A percentile compares a stretch with the other conserved stretches of the same genome.
phyloP scores from a whole-genome alignment of 306 rosid genomes.

The Cicer bijugum region DNA sequence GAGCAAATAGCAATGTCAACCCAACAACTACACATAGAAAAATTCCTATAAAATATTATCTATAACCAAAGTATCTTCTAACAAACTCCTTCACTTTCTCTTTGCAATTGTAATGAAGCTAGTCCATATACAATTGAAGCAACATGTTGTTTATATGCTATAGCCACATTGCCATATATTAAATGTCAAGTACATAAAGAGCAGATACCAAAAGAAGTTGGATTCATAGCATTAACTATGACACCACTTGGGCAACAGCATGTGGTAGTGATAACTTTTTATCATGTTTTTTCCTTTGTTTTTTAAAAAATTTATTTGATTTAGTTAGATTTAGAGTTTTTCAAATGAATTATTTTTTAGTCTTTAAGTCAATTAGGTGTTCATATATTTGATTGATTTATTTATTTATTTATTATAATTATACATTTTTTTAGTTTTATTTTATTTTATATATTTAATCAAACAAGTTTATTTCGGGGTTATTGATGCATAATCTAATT shows the following conservation, averaged over 20 bases:
- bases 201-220: conserved; percentile 70
- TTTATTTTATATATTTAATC: too few species aligned
- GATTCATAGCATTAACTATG: conserved; percentile 55
- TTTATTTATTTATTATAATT: too few species aligned
- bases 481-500: too few species aligned
- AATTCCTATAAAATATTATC: conserved; percentile 51
- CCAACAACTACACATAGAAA: conserved; percentile 47
- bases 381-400: too few species aligned
- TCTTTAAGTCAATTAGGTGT: too few species aligned
- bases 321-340: too few species aligned
- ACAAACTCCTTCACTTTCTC: conserved; percentile 52
- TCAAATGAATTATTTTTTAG: too few species aligned
- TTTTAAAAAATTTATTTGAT: too few species aligned
- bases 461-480: too few species aligned
- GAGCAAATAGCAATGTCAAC: conserved; percentile 52
- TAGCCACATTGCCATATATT: conserved; percentile 67
- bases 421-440: too few species aligned
- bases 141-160: conserved; percentile 67
- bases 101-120: conserved; percentile 57
- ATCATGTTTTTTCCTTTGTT: too few species aligned
- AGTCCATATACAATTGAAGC: conserved; percentile 69
- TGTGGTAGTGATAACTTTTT: conserved; percentile 49
- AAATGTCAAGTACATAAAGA: conserved; percentile 70
- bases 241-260: conserved; percentile 56
- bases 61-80: conserved; percentile 50